Conservation (phyloP, 1,284 basidiomycete genomes). For the Apiotrichum brassicae region DNA sequence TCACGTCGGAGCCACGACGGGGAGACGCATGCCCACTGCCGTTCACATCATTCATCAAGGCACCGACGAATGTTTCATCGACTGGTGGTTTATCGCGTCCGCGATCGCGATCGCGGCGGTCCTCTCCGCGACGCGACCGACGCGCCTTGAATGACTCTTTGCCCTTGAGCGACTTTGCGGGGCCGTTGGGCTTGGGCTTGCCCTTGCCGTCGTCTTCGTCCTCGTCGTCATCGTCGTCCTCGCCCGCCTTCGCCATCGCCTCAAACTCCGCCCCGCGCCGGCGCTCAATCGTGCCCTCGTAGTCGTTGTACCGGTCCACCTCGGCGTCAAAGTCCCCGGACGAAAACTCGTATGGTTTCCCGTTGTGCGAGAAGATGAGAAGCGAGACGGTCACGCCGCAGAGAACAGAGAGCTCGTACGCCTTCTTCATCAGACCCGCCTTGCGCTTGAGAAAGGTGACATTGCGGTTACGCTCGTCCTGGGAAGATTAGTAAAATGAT, state of each 20-base stretch:
- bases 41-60: conserved; percentile 17
- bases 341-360: conserved; percentile 46
- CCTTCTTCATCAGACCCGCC: conserved; percentile 48
- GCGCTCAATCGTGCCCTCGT: conserved; percentile 45
- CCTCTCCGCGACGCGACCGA: conserved; percentile 3
- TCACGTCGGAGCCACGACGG: not conserved
- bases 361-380: conserved; percentile 41
- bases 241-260: conserved; percentile 37
- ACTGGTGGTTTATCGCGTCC: conserved; percentile 6
- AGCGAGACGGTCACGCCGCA: conserved; percentile 46
- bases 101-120: not conserved
- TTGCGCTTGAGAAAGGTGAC: conserved; percentile 38
- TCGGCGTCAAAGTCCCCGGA: conserved; percentile 40
- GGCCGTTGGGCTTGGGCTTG: conserved; percentile 10
- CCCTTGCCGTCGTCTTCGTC: conserved; percentile 20
- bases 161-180: conserved; percentile 34
- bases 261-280: conserved; percentile 45
- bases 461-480: conserved; percentile 46
- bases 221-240: conserved; percentile 42
- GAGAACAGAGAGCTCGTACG: conserved; percentile 46
- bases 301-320: conserved; percentile 45
- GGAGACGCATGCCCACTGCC: not conserved
- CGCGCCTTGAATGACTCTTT: conserved; percentile 41
- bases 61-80: conserved; percentile 30
- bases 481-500: not conserved